phyloP scores from a whole-genome alignment of 768 basidiomycete genomes.

The Suillus bovinus region DNA sequence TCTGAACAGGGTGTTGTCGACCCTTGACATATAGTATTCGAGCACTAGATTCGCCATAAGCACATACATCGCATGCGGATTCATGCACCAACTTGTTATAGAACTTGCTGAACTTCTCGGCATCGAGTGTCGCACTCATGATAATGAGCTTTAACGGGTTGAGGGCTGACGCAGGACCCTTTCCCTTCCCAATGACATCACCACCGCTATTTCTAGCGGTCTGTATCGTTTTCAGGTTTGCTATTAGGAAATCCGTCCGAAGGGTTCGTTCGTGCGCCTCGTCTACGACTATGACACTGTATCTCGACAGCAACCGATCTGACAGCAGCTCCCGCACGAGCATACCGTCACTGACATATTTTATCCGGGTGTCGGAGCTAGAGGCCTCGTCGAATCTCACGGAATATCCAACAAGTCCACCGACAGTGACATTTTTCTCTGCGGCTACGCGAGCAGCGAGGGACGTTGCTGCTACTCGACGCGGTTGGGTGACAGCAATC shows the following conservation, averaged over 20 bases:
- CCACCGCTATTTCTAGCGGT: conserved; percentile 52
- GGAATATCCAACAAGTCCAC: conserved; percentile 85
- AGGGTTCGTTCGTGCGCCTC: conserved; percentile 97
- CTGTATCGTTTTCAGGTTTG: conserved; percentile 85
- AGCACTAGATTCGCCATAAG: conserved; percentile 50
- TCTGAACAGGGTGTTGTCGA: conserved; percentile 87
- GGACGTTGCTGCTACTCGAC: conserved; percentile 91
- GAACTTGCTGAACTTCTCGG: conserved; percentile 90
- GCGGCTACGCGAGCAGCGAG: conserved; percentile 89
- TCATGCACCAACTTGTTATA: conserved; percentile 66
- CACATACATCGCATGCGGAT: background rate
- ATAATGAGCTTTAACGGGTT: conserved; percentile 88
- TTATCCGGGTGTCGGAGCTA: conserved; percentile 76
- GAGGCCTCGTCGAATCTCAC: conserved; percentile 93
- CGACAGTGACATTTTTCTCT: conserved; percentile 75
- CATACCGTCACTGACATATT: conserved; percentile 98
- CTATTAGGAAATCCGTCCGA: conserved; percentile 91
- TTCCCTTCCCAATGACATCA: conserved; percentile 48
- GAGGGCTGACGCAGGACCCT: conserved; percentile 34
- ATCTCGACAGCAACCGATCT: conserved; percentile 73
- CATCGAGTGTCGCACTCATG: conserved; percentile 98
- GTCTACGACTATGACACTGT: conserved; percentile 90
- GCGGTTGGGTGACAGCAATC: conserved; percentile 93
- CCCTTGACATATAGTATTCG: conserved; percentile 91
- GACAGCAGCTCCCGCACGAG: conserved; percentile 88